Percentiles rank a stretch among this genome's conserved stretches.
Evolutionary conservation across 2,329 filamentous ascomycete species (phyloP).

Genomic region (Colletotrichum sp.): DNA sequence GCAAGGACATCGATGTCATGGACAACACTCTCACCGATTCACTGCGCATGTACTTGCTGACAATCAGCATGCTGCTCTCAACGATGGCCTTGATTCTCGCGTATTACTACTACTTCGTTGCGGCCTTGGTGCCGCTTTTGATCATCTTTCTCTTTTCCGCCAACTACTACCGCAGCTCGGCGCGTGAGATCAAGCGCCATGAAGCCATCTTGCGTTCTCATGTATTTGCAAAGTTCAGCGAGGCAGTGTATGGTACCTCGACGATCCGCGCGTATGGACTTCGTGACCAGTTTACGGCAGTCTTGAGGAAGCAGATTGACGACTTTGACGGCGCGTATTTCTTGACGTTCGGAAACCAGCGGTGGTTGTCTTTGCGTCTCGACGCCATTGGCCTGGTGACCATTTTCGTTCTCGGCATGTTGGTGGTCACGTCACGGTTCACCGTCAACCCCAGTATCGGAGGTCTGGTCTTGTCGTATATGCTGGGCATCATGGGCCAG

Average conservation of each 20-base stretch:
- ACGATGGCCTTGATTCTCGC: conserved; percentile 90
- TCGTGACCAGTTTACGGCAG: conserved; percentile 74
- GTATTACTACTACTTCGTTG: conserved; percentile 86
- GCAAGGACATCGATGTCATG: conserved; percentile 93
- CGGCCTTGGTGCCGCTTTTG: conserved; percentile 68
- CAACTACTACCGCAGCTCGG: conserved; percentile 86
- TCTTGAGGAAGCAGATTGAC: conserved; percentile 74
- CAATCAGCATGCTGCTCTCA: conserved; percentile 78
- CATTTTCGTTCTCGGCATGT: conserved; percentile 84
- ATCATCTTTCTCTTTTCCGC: conserved; percentile 81
- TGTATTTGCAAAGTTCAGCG: conserved; percentile 89
- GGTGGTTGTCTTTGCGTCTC: conserved; percentile 88
- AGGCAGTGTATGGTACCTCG: conserved; percentile 82
- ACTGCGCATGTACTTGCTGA: conserved; percentile 90
- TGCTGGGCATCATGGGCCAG: conserved; percentile 90
- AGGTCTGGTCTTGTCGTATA: conserved; percentile 89
- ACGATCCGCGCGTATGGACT: conserved; percentile 90
- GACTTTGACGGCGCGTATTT: conserved; percentile 94
- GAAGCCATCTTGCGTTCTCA: conserved; percentile 85
- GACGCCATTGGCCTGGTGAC: conserved; percentile 83
- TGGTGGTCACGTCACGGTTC: conserved; percentile 93
- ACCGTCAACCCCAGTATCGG: conserved; percentile 82
- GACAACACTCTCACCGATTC: conserved; percentile 90
- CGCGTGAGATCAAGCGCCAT: conserved; percentile 91
- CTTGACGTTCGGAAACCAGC: conserved; percentile 91